A percentile compares a stretch with the other conserved stretches of the same genome.
phyloP scores from a whole-genome alignment of 805 yeast species.

The Jamesozyma spencerorum region DNA sequence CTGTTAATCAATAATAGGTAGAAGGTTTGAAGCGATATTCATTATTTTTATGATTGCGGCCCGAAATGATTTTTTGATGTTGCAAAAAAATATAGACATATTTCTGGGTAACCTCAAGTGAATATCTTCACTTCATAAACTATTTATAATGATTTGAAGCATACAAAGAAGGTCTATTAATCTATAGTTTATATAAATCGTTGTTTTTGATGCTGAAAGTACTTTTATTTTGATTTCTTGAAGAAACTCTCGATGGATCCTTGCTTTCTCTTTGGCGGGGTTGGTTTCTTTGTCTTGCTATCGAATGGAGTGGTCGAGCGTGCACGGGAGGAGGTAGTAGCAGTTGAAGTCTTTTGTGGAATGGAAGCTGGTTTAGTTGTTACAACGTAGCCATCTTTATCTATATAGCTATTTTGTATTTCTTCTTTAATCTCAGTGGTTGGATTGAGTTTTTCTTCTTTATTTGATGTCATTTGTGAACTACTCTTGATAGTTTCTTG shows the following conservation, averaged over 20 bases:
- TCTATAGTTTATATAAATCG: neutral
- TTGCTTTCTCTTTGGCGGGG: slow-evolving; percentile 21
- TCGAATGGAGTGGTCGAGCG: neutral
- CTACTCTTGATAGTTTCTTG: neutral
- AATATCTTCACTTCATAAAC: too few relatives aligned
- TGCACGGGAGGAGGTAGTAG: neutral
- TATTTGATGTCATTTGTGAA: neutral
- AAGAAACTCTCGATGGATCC: slow-evolving; percentile 28
- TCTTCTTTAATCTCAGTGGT: slow-evolving; percentile 5
- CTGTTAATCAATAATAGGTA: neutral
- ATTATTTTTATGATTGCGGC: too few relatives aligned
- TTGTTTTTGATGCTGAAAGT: too few relatives aligned
- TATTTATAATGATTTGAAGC: too few relatives aligned
- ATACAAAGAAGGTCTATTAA: neutral
- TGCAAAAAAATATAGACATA: too few relatives aligned
- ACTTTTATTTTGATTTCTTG: slow-evolving; percentile 11
- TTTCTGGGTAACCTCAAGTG: too few relatives aligned
- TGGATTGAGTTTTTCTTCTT: too few relatives aligned
- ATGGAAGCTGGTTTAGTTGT: slow-evolving; percentile 16
- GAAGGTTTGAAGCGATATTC: too few relatives aligned
- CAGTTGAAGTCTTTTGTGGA: neutral
- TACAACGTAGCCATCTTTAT: slow-evolving; percentile 30
- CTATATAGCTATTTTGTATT: slow-evolving; percentile 15
- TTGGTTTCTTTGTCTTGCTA: slow-evolving; percentile 2
- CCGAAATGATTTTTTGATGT: too few relatives aligned